Evolutionary conservation across 1,284 basidiomycete genomes (phyloP).

Genomic region (Cryptococcus sp.): DNA sequence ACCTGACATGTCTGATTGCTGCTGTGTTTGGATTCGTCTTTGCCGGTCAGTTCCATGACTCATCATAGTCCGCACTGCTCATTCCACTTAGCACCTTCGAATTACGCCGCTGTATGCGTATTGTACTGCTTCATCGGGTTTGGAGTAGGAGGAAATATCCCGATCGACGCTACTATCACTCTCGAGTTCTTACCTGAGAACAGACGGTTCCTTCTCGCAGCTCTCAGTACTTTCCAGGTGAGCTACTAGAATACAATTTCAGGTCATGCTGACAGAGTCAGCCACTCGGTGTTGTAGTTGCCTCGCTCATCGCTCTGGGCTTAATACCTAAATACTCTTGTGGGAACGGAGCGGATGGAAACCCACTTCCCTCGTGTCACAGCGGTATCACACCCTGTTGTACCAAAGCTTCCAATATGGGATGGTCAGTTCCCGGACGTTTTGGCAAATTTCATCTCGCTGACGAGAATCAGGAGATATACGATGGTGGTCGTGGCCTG

Average conservation of each 20-base stretch:
- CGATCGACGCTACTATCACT: slow-evolving; percentile 70
- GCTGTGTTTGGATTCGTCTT: slow-evolving; percentile 57
- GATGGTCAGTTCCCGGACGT: slow-evolving; percentile 59
- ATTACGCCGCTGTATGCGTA: slow-evolving; percentile 37
- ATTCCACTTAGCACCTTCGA: slow-evolving; percentile 55
- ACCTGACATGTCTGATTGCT: slow-evolving; percentile 65
- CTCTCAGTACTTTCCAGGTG: slow-evolving; percentile 17
- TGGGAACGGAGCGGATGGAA: slow-evolving; percentile 3
- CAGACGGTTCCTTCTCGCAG: slow-evolving; percentile 47
- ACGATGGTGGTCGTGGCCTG: slow-evolving; percentile 54
- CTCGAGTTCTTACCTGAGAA: slow-evolving; percentile 53
- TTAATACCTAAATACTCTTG: slow-evolving; percentile 23
- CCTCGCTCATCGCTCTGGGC: slow-evolving; percentile 55
- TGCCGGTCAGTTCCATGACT: slow-evolving; percentile 23
- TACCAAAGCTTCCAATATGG: slow-evolving; percentile 51
- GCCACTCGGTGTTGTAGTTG: slow-evolving; percentile 53
- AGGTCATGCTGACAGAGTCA: slow-evolving; percentile 5
- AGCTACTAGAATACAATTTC: slow-evolving; percentile 26
- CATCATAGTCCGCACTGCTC: slow-evolving; percentile 4
- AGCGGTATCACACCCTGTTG: slow-evolving; percentile 52
- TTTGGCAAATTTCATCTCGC: neutral
- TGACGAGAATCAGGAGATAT: slow-evolving; percentile 15
- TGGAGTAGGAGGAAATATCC: slow-evolving; percentile 39
- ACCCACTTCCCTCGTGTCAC: slow-evolving; percentile 19
- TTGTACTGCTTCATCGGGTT: slow-evolving; percentile 16